Base-by-base conservation (phyloP, 2,329 filamentous ascomycete species). In the Pseudogymnoascus sp. region DNA sequence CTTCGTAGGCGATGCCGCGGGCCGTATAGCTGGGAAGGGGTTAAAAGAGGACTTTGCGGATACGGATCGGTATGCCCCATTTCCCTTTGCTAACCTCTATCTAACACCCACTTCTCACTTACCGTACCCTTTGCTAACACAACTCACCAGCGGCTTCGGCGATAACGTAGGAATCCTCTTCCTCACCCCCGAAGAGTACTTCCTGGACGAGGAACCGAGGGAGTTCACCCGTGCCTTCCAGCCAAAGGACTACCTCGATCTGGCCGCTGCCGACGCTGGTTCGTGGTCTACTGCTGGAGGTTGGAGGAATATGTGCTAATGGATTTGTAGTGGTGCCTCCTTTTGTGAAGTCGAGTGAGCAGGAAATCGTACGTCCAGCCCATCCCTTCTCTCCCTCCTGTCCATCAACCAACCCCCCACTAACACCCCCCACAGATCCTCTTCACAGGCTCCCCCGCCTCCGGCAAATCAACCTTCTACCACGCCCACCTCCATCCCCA, bases 391-490 rank as follows among this genome's bases (percentile, higher is more conserved):
- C 13, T 5, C 13, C 4, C 3, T 9, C 40, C 40, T 2, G 3
- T 21, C 13, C 17, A 11, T 21, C 40, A 29, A 5, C 1, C 19
- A 19, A 23, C 4, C 4, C 42, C 19, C 3, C 1, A 17, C 26
- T 26, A 46, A 19, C 11, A 5, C 44, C 10, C 17, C 15, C 13
- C 23, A 7, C 7, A 50, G 44, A 84, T 97, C 23, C 75, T 97
- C 7, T 91, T 96, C 73, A 93, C 90, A 71, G 95, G 95, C 1
- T 91, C 90, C 59, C 95, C 95, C 0, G 93, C 90, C 1, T 86
- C 91, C 2, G 95, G 95, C 17, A 97, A 99, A 76, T 96, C 91
- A 40, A 93, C 91, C 0, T 96, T 95, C 71, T 97, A 88, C 76
- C 91, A 88, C 85, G 86, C 83, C 66, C 78, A 89, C 67, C 78